phyloP scores from a whole-genome alignment of 2,329 filamentous ascomycete genomes.

The Torrubiellomyces zombiae region DNA sequence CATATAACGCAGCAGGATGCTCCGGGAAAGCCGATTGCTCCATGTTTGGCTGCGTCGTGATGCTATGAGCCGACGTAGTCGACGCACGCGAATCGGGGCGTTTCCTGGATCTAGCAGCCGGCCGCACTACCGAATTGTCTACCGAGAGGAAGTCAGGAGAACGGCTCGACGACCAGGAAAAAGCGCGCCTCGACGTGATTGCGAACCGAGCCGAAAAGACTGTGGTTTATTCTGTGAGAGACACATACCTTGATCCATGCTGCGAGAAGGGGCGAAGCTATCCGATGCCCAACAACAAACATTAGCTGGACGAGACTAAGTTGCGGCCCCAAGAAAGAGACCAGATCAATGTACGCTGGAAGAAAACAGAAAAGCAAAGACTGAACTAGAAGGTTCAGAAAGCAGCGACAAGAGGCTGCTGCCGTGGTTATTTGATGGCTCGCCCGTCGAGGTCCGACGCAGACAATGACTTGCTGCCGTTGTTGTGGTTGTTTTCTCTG shows the following conservation, averaged over 20 bases:
- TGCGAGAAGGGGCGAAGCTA: conserved; percentile 12
- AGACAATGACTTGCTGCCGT: conserved; percentile 11
- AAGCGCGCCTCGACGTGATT: too few species aligned
- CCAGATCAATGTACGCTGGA: too few species aligned
- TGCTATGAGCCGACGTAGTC: conserved; percentile 39
- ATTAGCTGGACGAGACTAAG: conserved; percentile 16
- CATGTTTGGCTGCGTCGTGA: conserved; percentile 31
- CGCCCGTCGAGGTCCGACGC: conserved; percentile 13
- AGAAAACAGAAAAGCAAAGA: conserved; percentile 4
- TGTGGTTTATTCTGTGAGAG: conserved; percentile 3
- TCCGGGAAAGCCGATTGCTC: conserved; percentile 30
- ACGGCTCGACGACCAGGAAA: too few species aligned
- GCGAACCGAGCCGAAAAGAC: too few species aligned
- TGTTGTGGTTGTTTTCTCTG: conserved; percentile 25
- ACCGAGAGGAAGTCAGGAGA: conserved; percentile 4
- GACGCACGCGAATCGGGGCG: conserved; percentile 38
- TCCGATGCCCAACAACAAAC: conserved; percentile 21
- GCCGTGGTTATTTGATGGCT: conserved; percentile 5
- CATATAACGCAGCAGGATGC: conserved; percentile 26
- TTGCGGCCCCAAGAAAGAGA: too few species aligned
- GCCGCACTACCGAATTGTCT: conserved; percentile 15
- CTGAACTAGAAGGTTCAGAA: too few species aligned
- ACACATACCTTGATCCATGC: conserved; percentile 21
- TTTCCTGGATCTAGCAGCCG: conserved; percentile 25
- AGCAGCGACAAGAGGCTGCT: conserved; percentile 4